Conservation (phyloP, 2,329 filamentous ascomycete genomes). For the Microdochium nivale region DNA sequence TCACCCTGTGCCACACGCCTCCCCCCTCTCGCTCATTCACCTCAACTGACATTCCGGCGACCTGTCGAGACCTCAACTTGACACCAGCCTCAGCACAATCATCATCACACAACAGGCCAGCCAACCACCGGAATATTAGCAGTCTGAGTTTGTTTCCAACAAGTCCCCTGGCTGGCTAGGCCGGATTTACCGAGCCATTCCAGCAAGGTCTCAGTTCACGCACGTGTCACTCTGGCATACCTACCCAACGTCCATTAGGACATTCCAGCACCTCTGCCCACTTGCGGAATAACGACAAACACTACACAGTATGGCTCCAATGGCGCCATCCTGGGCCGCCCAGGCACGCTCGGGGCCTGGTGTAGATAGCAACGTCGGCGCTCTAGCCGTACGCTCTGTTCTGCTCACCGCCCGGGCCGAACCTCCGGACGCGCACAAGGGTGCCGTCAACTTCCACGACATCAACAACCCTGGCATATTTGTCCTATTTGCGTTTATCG, state of each 20-base stretch:
- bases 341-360: conserved; percentile 16
- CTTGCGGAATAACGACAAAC: not conserved
- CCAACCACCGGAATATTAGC: not conserved
- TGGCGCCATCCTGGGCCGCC: conserved; percentile 18
- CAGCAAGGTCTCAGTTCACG: conserved; percentile 1
- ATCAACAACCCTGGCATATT: conserved; percentile 68
- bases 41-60: not conserved
- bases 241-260: not conserved
- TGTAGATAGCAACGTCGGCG: conserved; percentile 22
- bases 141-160: not conserved
- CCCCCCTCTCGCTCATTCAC: not conserved
- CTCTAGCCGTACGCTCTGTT: conserved; percentile 32
- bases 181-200: conserved; percentile 1
- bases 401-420: conserved; percentile 30
- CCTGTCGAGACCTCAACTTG: not conserved
- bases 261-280: not conserved
- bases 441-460: conserved; percentile 42
- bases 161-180: conserved; percentile 1
- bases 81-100: not conserved
- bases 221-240: not conserved
- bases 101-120: not conserved
- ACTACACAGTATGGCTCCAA: conserved; percentile 18
- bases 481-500: conserved; percentile 77
- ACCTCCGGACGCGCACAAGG: conserved; percentile 30
- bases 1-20: not conserved